phyloP scores from a whole-genome alignment of 2,329 filamentous ascomycete species.

The Didymella pinodella region DNA sequence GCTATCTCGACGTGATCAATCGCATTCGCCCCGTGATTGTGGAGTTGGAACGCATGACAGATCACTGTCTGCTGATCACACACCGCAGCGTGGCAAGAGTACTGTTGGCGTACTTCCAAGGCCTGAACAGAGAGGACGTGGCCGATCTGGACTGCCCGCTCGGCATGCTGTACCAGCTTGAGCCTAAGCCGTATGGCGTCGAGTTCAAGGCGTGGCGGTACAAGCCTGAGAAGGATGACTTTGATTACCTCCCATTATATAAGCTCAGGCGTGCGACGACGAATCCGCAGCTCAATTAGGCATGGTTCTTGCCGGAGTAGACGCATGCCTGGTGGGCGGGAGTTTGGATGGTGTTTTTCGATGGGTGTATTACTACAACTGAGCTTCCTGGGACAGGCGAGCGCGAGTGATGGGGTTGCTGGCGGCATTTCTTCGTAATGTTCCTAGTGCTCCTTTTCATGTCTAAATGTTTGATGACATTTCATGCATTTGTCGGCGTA shows the following conservation, averaged over 20 bases:
- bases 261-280: slow-evolving; percentile 68
- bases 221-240: slow-evolving; percentile 78
- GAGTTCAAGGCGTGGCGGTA: slow-evolving; percentile 97
- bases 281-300: slow-evolving; percentile 29
- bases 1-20: slow-evolving; percentile 96
- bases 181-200: slow-evolving; percentile 97
- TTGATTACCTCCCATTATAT: slow-evolving; percentile 86
- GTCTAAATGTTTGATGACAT: slow-evolving; percentile 15
- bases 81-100: slow-evolving; percentile 93
- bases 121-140: slow-evolving; percentile 87
- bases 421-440: slow-evolving; percentile 9
- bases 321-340: neutral
- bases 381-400: neutral
- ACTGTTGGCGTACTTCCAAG: slow-evolving; percentile 95
- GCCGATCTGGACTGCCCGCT: slow-evolving; percentile 93
- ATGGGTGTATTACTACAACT: slow-evolving; percentile 20
- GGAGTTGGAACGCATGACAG: slow-evolving; percentile 95
- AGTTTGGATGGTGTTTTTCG: slow-evolving; percentile 1
- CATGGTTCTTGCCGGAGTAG: slow-evolving; percentile 9
- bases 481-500: slow-evolving; percentile 19
- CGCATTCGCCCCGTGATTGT: slow-evolving; percentile 94
- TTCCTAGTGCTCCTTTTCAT: slow-evolving; percentile 10
- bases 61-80: slow-evolving; percentile 90
- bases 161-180: slow-evolving; percentile 91
- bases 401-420: neutral